Base-by-base conservation (phyloP, 73 alveolate genomes). In the Symbiodinium natans region DNA sequence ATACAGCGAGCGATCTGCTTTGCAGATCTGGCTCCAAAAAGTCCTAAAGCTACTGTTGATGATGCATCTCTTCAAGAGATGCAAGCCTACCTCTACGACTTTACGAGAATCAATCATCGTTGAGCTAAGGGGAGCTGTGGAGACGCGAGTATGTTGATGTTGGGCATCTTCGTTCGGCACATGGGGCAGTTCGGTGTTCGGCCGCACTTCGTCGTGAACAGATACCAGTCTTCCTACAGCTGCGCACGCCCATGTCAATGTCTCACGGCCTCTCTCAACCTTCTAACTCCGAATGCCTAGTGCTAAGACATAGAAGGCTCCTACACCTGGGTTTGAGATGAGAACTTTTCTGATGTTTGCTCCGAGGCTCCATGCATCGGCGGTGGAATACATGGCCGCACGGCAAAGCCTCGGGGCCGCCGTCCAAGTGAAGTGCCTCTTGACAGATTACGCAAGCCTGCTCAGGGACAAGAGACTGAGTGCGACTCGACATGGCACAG, bases 361-460 rank as follows among this genome's bases (percentile, higher is more conserved):
- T 34, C 25, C 54, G n/a, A 73, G 77, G 77, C 59, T 71, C 97
- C 59, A 82, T 38, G 38, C 97, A 90, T 59, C 48, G 77, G 31
- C 88, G 34, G 39, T 90, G 97, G 77, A 90, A 90, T 38, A 63
- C 80, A 43, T 90, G 97, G 40, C 97, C 97, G 41, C 97, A 90
- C 10, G 38, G 88, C 97, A 90, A 68, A 3, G 74, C 40, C 89
- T 71, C 75, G 7, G 97, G 88, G 36, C 97, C 97, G 21, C 97
- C 97, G 25, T 41, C 80, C 88, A 90, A 71, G 38, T 90, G 89
- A 40, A 90, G 77, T 8, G 97, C 89, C 29, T 90, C 97, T 73
- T 90, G 97, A 42, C 97, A 90, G 48, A 90, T 90, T 15, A 90
- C 97, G 52, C 97, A 90, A 0, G 95, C 95, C 95, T 89, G 83